Percentiles rank a stretch among this genome's conserved stretches.
phyloP scores from a whole-genome alignment of 2,329 filamentous ascomycete species.

The Trichoderma hamatum region DNA sequence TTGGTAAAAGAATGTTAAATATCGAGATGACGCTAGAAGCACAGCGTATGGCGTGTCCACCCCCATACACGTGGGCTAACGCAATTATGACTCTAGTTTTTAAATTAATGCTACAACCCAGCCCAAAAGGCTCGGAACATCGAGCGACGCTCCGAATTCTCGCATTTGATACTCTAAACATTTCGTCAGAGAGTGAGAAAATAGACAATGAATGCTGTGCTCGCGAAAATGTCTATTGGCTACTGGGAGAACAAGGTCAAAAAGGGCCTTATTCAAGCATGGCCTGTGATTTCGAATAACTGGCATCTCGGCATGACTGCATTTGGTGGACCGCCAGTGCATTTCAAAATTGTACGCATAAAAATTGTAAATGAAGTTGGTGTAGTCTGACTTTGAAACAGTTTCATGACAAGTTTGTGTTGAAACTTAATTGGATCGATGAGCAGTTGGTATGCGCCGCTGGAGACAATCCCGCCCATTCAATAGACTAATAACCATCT shows the following conservation, averaged over 20 bases:
- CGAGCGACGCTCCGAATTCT: not conserved
- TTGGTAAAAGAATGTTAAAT: not conserved
- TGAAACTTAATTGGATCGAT: constrained; percentile 65
- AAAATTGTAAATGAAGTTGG: not conserved
- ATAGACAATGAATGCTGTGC: not conserved
- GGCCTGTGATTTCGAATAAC: not conserved
- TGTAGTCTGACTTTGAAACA: constrained; percentile 29
- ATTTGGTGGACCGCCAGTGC: constrained; percentile 70
- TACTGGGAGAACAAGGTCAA: not conserved
- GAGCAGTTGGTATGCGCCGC: constrained; percentile 59
- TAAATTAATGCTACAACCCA: not conserved
- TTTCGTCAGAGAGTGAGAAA: not conserved
- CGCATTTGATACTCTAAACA: not conserved
- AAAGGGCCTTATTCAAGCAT: not conserved
- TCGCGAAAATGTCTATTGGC: not conserved
- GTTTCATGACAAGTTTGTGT: constrained; percentile 64
- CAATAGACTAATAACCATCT: not conserved
- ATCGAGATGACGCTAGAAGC: not conserved
- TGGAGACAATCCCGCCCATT: not conserved
- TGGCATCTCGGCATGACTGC: constrained; percentile 60
- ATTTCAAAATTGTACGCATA: constrained; percentile 63
- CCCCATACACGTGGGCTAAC: not conserved
- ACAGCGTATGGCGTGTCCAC: not conserved
- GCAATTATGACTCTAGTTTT: not conserved
- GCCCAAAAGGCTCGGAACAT: not conserved